Percentiles rank a stretch among this genome's conserved stretches.
Conservation (phyloP, 805 yeast genomes). For the Debaryomyces tyrocola region DNA sequence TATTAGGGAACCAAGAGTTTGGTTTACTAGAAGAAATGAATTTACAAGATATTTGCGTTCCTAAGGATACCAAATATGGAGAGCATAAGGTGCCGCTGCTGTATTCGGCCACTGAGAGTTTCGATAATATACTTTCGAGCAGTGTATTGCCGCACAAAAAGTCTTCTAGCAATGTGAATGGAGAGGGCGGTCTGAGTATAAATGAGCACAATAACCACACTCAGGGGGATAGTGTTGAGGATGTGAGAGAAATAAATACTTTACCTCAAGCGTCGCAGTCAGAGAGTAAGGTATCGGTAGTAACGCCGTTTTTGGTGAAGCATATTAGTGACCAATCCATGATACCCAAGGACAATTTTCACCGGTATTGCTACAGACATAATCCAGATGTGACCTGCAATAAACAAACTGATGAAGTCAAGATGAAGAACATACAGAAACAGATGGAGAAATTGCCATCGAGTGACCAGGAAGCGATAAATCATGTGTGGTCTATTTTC, state of each 20-base stretch:
- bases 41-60: background rate
- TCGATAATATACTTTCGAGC: constrained; percentile 7
- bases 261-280: background rate
- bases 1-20: too few species aligned
- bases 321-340: constrained; percentile 42
- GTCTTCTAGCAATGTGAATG: constrained; percentile 1
- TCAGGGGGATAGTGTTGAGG: too few species aligned
- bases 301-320: constrained; percentile 40
- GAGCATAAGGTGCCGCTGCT: background rate
- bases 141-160: background rate
- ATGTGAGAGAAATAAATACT: too few species aligned
- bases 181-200: too few species aligned
- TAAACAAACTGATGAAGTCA: constrained; percentile 61
- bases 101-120: background rate
- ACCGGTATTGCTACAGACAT: constrained; percentile 85
- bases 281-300: constrained; percentile 3
- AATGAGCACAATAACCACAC: too few species aligned
- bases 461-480: constrained; percentile 74
- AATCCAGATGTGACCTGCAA: constrained; percentile 83
- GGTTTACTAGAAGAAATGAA: background rate
- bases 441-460: constrained; percentile 58
- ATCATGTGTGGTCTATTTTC: constrained; percentile 83
- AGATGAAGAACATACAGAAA: constrained; percentile 63
- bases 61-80: background rate
- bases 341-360: constrained; percentile 52